Conservation (phyloP, 2,329 filamentous ascomycete species). For the Cadophora malorum region DNA sequence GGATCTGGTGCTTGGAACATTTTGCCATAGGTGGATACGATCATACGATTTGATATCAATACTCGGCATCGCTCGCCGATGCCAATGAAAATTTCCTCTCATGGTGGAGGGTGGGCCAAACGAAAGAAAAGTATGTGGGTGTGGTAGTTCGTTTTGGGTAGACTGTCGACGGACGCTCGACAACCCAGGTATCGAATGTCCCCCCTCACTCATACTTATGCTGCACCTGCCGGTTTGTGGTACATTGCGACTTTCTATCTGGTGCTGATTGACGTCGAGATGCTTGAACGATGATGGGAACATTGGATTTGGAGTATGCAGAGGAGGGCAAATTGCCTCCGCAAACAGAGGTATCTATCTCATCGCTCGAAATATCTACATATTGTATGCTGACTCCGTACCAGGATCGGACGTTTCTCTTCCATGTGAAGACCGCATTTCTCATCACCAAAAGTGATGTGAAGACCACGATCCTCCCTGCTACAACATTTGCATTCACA, state of each 20-base stretch:
- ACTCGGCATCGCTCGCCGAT: constrained; percentile 13
- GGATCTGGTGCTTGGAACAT: constrained; percentile 11
- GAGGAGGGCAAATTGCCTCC: constrained; percentile 23
- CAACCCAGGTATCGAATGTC: background rate
- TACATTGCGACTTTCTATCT: constrained; percentile 1
- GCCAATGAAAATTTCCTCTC: constrained; percentile 9
- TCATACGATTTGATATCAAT: constrained; percentile 10
- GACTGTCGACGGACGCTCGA: background rate
- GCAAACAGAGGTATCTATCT: constrained; percentile 17
- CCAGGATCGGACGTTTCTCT: constrained; percentile 21
- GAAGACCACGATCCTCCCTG: constrained; percentile 28
- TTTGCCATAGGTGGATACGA: background rate
- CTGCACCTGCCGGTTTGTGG: background rate
- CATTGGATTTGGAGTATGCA: constrained; percentile 23
- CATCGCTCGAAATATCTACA: background rate
- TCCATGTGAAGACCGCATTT: constrained; percentile 28
- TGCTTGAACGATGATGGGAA: constrained; percentile 22
- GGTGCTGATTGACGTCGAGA: constrained; percentile 16
- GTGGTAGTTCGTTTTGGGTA: constrained; percentile 10
- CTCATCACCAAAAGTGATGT: constrained; percentile 31
- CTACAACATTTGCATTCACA: constrained; percentile 28
- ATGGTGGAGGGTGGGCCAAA: background rate
- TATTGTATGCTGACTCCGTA: constrained; percentile 6
- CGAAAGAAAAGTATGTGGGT: background rate
- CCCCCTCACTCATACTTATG: constrained; percentile 15